Conservation (phyloP, 768 basidiomycete species). For the Basidioascus undulatus region DNA sequence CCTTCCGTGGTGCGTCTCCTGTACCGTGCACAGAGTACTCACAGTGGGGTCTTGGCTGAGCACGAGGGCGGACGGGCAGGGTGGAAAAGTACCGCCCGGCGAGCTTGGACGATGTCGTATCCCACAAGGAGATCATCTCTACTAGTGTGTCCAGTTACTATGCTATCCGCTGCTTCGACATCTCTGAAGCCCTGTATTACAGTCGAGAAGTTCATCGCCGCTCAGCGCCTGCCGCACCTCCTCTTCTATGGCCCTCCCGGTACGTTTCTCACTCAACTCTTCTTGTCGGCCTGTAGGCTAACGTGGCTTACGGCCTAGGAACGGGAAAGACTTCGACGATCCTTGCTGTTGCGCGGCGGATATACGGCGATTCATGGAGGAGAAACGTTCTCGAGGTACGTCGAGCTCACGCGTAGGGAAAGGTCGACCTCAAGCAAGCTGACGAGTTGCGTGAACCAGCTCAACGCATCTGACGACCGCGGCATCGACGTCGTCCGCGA, state of each 20-base stretch:
- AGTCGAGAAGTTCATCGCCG: constrained; percentile 95
- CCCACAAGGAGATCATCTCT: constrained; percentile 78
- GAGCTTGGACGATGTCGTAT: constrained; percentile 78
- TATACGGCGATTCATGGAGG: constrained; percentile 50
- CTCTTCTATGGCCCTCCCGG: constrained; percentile 96
- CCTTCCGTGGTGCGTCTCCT: constrained; percentile 48
- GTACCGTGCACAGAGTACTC: neutral
- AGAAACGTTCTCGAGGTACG: constrained; percentile 85
- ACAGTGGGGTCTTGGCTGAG: neutral
- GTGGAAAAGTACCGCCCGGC: constrained; percentile 94
- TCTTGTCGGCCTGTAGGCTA: too few species aligned
- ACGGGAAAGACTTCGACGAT: constrained; percentile 98
- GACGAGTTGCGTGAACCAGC: constrained; percentile 22
- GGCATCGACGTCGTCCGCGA: constrained; percentile 97
- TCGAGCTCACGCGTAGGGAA: neutral
- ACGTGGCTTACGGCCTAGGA: constrained; percentile 11
- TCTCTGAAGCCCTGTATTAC: neutral
- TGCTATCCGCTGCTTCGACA: neutral
- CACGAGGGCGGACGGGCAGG: constrained; percentile 25
- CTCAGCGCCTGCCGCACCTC: constrained; percentile 78
- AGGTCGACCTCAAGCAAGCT: neutral
- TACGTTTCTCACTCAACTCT: too few species aligned
- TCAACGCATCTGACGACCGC: constrained; percentile 94
- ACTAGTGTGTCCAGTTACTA: constrained; percentile 47
- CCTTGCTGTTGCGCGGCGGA: constrained; percentile 74